Conservation (phyloP, 495 filamentous ascomycete species). For the Entonaema liquescens region DNA sequence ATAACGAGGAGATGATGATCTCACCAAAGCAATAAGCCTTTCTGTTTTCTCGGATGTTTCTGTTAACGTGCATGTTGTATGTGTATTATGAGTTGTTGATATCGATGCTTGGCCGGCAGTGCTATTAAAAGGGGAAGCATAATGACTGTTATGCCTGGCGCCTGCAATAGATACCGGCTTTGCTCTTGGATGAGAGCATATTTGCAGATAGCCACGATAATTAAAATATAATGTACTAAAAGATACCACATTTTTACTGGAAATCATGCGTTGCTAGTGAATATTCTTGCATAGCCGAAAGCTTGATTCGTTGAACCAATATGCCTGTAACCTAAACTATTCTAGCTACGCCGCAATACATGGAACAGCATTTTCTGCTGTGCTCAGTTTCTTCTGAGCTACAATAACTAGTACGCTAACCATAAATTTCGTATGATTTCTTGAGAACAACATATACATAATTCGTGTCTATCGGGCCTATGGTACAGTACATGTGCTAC, state of each 20-base stretch:
- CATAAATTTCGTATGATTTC: neutral
- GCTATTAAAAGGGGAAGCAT: constrained; percentile 7
- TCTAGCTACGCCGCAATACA: neutral
- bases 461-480: neutral
- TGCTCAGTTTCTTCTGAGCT: neutral
- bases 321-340: too few species aligned
- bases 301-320: neutral
- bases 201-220: neutral
- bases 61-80: constrained; percentile 11
- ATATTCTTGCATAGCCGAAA: neutral
- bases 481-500: neutral
- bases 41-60: constrained; percentile 2
- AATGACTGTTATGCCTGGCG: neutral
- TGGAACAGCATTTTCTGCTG: neutral
- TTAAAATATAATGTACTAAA: constrained; percentile 13
- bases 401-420: too few species aligned
- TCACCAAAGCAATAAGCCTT: constrained; percentile 51
- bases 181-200: constrained; percentile 1
- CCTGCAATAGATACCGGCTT: neutral
- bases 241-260: constrained; percentile 15
- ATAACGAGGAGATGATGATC: constrained; percentile 56
- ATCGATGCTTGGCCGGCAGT: constrained; percentile 11
- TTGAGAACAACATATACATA: neutral
- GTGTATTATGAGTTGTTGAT: constrained; percentile 17
- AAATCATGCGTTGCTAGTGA: neutral